Conservation (phyloP, 495 filamentous ascomycete species). For the Hyaloscypha bicolor region DNA sequence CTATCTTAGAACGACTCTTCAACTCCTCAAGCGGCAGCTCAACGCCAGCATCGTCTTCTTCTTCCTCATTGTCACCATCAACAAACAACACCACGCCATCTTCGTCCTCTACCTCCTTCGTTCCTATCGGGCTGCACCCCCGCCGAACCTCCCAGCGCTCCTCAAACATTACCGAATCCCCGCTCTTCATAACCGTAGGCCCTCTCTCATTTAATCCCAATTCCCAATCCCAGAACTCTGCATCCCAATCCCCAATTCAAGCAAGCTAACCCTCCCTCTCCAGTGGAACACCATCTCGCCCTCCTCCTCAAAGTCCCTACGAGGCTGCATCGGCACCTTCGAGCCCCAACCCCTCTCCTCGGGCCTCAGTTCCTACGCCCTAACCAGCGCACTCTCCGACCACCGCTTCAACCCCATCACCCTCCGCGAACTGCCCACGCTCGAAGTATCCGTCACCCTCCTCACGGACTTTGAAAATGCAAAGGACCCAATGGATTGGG, state of each 20-base stretch:
- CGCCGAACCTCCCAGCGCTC: constrained; percentile 37
- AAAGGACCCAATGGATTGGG: constrained; percentile 79
- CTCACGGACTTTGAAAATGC: constrained; percentile 76
- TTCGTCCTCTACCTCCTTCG: constrained; percentile 25
- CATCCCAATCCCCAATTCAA: too few species aligned
- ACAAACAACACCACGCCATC: constrained; percentile 17
- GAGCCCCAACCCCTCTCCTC: constrained; percentile 71
- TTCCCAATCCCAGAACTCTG: too few species aligned
- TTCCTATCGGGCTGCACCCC: constrained; percentile 29
- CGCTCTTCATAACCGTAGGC: constrained; percentile 78
- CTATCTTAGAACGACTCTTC: constrained; percentile 32
- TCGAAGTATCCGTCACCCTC: constrained; percentile 73
- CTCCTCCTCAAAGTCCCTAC: constrained; percentile 65
- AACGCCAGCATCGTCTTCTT: constrained; percentile 22
- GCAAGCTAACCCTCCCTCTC: too few species aligned
- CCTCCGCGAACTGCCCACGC: constrained; percentile 62
- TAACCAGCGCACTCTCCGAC: constrained; percentile 90
- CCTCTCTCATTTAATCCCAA: too few species aligned
- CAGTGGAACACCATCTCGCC: constrained; percentile 74
- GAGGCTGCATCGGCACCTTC: constrained; percentile 97
- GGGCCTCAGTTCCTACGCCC: constrained; percentile 78
- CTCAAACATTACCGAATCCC: constrained; percentile 45
- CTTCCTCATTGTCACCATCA: constrained; percentile 15
- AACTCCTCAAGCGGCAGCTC: constrained; percentile 15
- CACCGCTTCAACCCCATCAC: constrained; percentile 79